Conservation (phyloP, 169 alveolate genomes). For the Cryptosporidium meleagridis region DNA sequence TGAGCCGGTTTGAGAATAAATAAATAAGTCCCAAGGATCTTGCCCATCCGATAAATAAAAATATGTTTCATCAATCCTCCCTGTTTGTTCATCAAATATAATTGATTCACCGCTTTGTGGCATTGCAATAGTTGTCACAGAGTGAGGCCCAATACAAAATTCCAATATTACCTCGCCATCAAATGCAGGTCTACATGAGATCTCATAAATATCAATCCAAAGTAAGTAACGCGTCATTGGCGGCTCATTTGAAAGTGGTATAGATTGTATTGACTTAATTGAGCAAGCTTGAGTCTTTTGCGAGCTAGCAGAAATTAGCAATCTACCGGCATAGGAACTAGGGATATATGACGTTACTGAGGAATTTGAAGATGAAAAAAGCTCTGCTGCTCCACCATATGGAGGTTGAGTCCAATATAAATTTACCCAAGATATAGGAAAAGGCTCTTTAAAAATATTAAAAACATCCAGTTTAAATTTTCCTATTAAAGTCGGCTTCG, state of each 20-base stretch:
- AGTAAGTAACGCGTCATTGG: constrained; percentile 79
- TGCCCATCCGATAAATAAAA: constrained; percentile 81
- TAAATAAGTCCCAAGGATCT: constrained; percentile 82
- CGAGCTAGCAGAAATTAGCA: constrained; percentile 57
- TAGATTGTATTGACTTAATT: constrained; percentile 41
- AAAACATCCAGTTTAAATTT: constrained; percentile 80
- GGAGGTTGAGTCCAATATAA: constrained; percentile 84
- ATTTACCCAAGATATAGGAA: constrained; percentile 83
- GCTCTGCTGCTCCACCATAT: constrained; percentile 76
- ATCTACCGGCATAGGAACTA: constrained; percentile 65
- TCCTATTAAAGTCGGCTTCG: constrained; percentile 80
- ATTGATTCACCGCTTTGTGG: constrained; percentile 66
- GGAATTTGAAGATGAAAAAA: constrained; percentile 55
- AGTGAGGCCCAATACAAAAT: constrained; percentile 80
- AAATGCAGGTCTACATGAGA: constrained; percentile 75
- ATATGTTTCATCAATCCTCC: constrained; percentile 83
- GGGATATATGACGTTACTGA: constrained; percentile 63
- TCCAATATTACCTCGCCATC: constrained; percentile 74
- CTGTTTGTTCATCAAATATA: constrained; percentile 81
- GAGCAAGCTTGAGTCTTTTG: constrained; percentile 60
- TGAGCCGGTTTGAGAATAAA: constrained; percentile 63
- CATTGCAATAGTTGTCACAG: constrained; percentile 72
- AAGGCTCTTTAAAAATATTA: constrained; percentile 81
- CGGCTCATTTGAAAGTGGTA: constrained; percentile 75
- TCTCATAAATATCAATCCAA: constrained; percentile 82